These are phyloP conservation scores for Gentiana straminea DNA, from an alignment of 257 asterid species.

Conservation along the genomic window DNA sequence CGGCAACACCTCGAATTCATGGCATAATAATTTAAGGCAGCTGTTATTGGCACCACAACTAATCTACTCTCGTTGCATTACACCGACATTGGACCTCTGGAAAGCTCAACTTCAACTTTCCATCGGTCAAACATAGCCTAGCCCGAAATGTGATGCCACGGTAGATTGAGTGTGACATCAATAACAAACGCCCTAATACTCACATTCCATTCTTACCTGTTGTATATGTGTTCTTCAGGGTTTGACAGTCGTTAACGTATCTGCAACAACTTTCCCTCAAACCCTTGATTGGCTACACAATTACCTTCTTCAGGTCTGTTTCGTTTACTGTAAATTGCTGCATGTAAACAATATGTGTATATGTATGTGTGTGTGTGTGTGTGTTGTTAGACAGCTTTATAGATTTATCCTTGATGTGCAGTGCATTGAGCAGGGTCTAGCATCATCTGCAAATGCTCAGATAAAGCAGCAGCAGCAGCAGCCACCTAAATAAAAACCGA, in stretches of 20 bases:
- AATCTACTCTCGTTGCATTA: no score
- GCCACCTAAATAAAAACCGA: no score
- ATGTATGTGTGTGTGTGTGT: no score
- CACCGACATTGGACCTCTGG: no score
- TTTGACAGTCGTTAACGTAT: conserved; percentile 64
- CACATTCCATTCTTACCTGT: background rate
- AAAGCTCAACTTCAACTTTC: background rate
- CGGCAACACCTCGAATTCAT: background rate
- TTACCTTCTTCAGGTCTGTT: conserved; percentile 85
- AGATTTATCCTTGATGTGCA: conserved; percentile 5
- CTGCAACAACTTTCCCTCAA: conserved; percentile 96
- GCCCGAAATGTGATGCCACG: background rate
- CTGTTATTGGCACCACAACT: no score
- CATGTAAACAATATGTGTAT: no score
- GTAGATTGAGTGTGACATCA: no score
- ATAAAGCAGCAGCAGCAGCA: no score
- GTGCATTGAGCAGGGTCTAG: conserved; percentile 69
- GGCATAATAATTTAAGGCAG: no score
- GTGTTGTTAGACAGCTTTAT: no score
- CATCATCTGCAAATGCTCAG: conserved; percentile 19
- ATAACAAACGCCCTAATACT: background rate
- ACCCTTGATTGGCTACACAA: conserved; percentile 95
- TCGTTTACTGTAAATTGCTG: background rate
- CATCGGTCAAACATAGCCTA: background rate
- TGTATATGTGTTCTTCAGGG: conserved; percentile 39